Evolutionary conservation across 2,329 filamentous ascomycete species (phyloP), one percentile per base, ranked within the genome.

Genomic region (Rachicladosporium sp.): DNA sequence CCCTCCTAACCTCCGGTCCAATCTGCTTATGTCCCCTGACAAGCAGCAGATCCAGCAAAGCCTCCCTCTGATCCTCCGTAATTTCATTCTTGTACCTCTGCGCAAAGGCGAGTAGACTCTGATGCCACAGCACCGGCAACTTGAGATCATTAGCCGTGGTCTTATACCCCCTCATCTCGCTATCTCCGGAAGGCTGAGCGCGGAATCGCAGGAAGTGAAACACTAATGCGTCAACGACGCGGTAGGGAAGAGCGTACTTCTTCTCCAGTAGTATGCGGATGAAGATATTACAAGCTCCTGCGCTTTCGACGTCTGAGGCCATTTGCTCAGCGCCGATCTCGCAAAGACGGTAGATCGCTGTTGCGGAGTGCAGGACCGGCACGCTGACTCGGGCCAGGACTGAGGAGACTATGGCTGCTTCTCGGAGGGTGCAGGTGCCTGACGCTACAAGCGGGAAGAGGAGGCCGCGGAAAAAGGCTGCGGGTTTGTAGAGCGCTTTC

Each of bases 141-240:
- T 57, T 58, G 50, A 70, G 61, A 29, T 53, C 49, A 49, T 69
- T 62, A 59, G 74, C 72, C n/a, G 57, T 59, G 6, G 58, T 61
- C 29, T 54, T 58, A 21, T 53, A 53, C n/a, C 66, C 67, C 8
- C 69, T 61, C 67, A 78, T 77, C 21, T 64, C 66, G 40, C 81
- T 78, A 27, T 73, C 63, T 11, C 72, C 69, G 2, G 77, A 73
- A 45, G 83, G 78, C 19, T 76, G 71, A 38, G 74, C 82, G 29
- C 84, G 74, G 68, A 94, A 95, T n/a, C 91, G 81, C 46, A 96
- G 62, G 62, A 98, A 98, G 62, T 98, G 89, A 67, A 96, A 96
- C 7, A 98, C 91, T 2, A 96, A 69, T 2, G 87, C 81, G 53
- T 98, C 91, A 36, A 98, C 79, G 39, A 94, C 89, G 62, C 93